Percentiles rank a stretch among this genome's conserved stretches.
Evolutionary conservation across 208 protist genomes (phyloP).

Genomic region (Acanthamoeba rhysodes): DNA sequence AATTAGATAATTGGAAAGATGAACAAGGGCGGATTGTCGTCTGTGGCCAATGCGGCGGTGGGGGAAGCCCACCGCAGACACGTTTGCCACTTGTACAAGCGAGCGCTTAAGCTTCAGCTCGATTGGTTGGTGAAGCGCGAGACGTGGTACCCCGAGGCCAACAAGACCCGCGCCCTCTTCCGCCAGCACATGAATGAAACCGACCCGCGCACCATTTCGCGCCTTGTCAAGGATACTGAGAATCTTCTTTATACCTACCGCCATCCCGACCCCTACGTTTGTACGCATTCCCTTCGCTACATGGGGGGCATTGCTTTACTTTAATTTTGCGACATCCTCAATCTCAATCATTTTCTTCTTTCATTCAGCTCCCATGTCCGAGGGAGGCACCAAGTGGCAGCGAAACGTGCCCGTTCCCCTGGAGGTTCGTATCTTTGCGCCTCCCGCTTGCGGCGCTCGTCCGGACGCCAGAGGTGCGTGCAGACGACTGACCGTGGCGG

Average conservation of each 20-base stretch:
- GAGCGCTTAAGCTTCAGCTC: not conserved
- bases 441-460: not conserved
- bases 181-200: slow-evolving; percentile 68
- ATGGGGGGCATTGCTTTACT: not conserved
- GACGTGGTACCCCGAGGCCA: slow-evolving; percentile 4
- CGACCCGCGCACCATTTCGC: not conserved
- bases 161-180: slow-evolving; percentile 20
- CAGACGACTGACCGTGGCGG: not conserved
- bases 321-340: not conserved
- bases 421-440: not conserved
- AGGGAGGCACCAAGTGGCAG: slow-evolving; percentile 56
- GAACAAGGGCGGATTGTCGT: not conserved
- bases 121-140: slow-evolving; percentile 27
- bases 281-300: not conserved
- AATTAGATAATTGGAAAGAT: not conserved
- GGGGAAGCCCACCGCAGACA: not conserved
- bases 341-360: not conserved
- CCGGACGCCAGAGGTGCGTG: too few species aligned
- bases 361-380: not conserved
- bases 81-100: slow-evolving; percentile 34
- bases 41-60: not conserved
- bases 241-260: slow-evolving; percentile 10
- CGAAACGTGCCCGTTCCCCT: slow-evolving; percentile 52
- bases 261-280: slow-evolving; percentile 47
- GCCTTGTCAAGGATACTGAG: slow-evolving; percentile 31